These are phyloP conservation scores for Myxozyma monticola DNA, from an alignment of 805 yeast species.

Conservation along the genomic window DNA sequence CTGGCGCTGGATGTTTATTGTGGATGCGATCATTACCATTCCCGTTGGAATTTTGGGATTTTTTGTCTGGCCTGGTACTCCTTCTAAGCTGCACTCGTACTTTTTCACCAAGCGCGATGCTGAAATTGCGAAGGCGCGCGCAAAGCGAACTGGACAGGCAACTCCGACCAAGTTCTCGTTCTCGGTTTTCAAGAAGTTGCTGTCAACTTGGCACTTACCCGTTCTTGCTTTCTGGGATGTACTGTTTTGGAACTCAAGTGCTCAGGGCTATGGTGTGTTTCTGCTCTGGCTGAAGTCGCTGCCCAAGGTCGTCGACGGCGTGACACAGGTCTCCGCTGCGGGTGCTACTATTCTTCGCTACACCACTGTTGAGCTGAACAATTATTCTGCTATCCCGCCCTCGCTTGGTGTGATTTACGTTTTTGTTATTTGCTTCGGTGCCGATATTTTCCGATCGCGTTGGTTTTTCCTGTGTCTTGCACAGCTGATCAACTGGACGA, in stretches of 20 bases:
- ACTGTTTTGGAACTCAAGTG: conserved; percentile 26
- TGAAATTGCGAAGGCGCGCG: conserved; percentile 50
- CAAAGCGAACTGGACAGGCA: conserved; percentile 42
- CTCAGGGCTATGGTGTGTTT: conserved; percentile 58
- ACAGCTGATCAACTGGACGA: conserved; percentile 53
- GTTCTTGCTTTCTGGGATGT: conserved; percentile 43
- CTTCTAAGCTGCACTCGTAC: conserved; percentile 53
- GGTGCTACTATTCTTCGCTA: too few species aligned
- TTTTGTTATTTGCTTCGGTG: conserved; percentile 42
- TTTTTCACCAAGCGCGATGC: conserved; percentile 59
- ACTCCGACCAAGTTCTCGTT: conserved; percentile 31
- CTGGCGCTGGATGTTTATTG: conserved; percentile 74
- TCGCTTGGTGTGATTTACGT: conserved; percentile 54
- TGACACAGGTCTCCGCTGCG: too few species aligned
- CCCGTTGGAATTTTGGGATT: conserved; percentile 58
- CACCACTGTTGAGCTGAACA: conserved; percentile 48
- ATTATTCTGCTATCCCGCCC: conserved; percentile 57
- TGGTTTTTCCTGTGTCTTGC: conserved; percentile 57
- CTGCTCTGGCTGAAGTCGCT: too few species aligned
- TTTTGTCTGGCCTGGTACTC: conserved; percentile 65
- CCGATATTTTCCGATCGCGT: conserved; percentile 51
- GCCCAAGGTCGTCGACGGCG: too few species aligned
- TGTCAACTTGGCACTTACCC: conserved; percentile 51
- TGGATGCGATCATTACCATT: conserved; percentile 61
- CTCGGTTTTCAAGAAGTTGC: conserved; percentile 47